Conservation (phyloP, 441 rosid species). For the Populus hybrid region DNA sequence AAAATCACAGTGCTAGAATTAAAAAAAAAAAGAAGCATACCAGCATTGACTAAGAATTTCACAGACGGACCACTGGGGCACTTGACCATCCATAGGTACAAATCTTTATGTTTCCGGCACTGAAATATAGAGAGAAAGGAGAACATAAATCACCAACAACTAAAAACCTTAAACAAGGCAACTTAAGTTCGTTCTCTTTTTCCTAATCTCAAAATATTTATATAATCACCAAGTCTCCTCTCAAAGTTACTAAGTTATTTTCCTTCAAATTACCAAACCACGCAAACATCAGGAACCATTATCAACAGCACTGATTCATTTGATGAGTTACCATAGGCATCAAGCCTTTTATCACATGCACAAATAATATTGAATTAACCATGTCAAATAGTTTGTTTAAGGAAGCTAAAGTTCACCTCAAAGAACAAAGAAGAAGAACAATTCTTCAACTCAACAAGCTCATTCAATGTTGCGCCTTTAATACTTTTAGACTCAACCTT, state of each 20-base stretch:
- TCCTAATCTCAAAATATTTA: background rate
- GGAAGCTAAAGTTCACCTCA: slow-evolving; percentile 48
- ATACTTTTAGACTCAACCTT: slow-evolving; percentile 81
- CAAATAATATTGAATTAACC: background rate
- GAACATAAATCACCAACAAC: background rate
- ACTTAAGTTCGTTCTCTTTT: background rate
- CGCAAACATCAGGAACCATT: background rate
- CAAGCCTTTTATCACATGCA: background rate
- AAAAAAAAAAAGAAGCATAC: slow-evolving; percentile 27
- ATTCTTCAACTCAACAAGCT: slow-evolving; percentile 86
- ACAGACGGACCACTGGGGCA: slow-evolving; percentile 90
- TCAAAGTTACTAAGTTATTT: background rate
- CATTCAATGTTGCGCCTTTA: slow-evolving; percentile 79
- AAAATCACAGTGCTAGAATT: background rate
- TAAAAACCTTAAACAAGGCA: background rate
- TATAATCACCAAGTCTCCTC: background rate
- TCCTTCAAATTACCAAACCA: background rate
- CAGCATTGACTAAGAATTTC: slow-evolving; percentile 94
- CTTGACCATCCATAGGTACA: slow-evolving; percentile 93
- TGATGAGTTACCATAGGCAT: background rate
- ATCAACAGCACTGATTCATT: background rate
- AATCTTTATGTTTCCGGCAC: slow-evolving; percentile 96
- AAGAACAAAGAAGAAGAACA: slow-evolving; percentile 89
- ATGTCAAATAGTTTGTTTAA: background rate
- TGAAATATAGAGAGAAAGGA: slow-evolving; percentile 24